A percentile compares a stretch with the other conserved stretches of the same genome.
These are phyloP conservation scores for Talaromyces stipitatus DNA, from an alignment of 495 filamentous ascomycete genomes.

Conservation along the genomic window DNA sequence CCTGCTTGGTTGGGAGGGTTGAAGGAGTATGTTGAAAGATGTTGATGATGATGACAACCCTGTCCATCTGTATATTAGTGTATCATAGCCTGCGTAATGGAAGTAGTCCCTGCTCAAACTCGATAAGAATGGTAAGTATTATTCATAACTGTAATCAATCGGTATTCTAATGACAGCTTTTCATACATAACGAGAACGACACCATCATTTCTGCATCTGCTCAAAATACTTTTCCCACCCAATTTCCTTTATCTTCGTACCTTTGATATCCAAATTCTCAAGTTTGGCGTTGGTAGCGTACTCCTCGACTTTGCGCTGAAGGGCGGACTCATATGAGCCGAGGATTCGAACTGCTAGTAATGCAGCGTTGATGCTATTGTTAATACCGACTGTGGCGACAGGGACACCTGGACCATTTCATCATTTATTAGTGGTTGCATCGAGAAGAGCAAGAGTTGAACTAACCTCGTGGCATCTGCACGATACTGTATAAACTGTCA, in stretches of 20 bases:
- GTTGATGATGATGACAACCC: too few relatives aligned
- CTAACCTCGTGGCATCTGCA: slow-evolving; percentile 78
- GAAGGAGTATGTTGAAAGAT: background rate
- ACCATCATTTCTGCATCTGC: slow-evolving; percentile 37
- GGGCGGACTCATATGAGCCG: slow-evolving; percentile 52
- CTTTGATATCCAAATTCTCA: slow-evolving; percentile 49
- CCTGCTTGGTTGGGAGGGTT: background rate
- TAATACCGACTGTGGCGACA: slow-evolving; percentile 84
- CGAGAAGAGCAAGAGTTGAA: slow-evolving; percentile 2
- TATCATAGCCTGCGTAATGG: background rate
- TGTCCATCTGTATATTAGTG: background rate
- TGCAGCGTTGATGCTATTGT: slow-evolving; percentile 89
- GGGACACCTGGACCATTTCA: slow-evolving; percentile 56
- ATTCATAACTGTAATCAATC: background rate
- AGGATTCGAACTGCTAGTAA: slow-evolving; percentile 82
- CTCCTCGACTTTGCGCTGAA: slow-evolving; percentile 53
- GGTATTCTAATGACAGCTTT: background rate
- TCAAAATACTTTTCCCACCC: slow-evolving; percentile 67
- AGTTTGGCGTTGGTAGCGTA: slow-evolving; percentile 67
- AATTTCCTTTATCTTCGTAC: slow-evolving; percentile 39
- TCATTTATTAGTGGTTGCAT: slow-evolving; percentile 6
- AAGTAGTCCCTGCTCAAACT: too few relatives aligned
- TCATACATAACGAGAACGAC: background rate
- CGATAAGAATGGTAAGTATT: too few relatives aligned
- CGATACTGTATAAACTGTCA: slow-evolving; percentile 83